Percentiles rank a stretch among this genome's conserved stretches.
These are phyloP conservation scores for Phenoliferia sp. DNA, from an alignment of 1,284 basidiomycete species.

Conservation along the genomic window DNA sequence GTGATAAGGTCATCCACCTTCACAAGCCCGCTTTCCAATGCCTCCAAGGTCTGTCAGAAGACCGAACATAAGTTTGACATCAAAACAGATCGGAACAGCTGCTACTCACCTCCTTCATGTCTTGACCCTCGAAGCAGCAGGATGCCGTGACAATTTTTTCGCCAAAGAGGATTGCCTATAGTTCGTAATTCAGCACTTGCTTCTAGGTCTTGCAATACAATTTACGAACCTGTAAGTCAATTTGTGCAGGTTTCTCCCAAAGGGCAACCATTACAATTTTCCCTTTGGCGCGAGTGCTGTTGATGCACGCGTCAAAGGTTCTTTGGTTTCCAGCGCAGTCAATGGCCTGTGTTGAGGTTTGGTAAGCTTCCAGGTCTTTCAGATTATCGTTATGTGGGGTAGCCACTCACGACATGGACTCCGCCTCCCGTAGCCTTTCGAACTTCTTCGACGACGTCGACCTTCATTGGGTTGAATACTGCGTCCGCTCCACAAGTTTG, in stretches of 20 bases:
- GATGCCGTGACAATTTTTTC: constrained; percentile 37
- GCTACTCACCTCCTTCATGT: constrained; percentile 38
- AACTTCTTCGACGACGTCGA: constrained; percentile 34
- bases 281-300: constrained; percentile 37
- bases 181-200: background rate
- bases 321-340: constrained; percentile 42
- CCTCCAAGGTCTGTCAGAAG: constrained; percentile 6
- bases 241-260: constrained; percentile 34
- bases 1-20: constrained; percentile 40
- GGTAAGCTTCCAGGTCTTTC: background rate
- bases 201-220: background rate
- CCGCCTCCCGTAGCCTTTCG: constrained; percentile 36
- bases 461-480: constrained; percentile 35
- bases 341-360: constrained; percentile 27
- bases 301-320: constrained; percentile 37
- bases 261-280: constrained; percentile 40
- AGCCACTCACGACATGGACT: constrained; percentile 31
- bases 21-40: constrained; percentile 38
- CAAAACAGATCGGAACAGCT: background rate
- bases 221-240: constrained; percentile 35
- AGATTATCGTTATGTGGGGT: background rate
- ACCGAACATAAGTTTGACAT: background rate
- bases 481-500: constrained; percentile 34
- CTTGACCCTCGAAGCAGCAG: constrained; percentile 36
- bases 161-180: constrained; percentile 30